Evolutionary conservation across 2,329 filamentous ascomycete genomes (phyloP).

Genomic region (Colletotrichum tropicicola): DNA sequence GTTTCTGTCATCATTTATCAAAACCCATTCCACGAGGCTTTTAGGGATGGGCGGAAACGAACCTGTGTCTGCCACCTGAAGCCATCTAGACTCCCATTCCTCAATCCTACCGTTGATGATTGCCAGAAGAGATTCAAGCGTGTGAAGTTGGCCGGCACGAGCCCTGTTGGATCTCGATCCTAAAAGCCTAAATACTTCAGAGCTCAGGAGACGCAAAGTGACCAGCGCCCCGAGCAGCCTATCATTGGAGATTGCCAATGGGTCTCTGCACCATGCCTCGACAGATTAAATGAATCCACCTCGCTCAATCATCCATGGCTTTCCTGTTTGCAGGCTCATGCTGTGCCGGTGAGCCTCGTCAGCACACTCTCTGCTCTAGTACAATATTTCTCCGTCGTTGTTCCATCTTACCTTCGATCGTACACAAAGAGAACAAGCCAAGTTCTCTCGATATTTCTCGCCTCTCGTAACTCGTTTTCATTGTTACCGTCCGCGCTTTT

Average conservation of each 20-base stretch:
- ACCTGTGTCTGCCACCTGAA: conserved; percentile 16
- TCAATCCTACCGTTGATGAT: conserved; percentile 36
- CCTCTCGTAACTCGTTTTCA: background rate
- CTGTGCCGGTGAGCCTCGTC: conserved; percentile 30
- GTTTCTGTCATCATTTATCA: conserved; percentile 20
- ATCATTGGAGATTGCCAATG: conserved; percentile 42
- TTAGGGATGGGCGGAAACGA: background rate
- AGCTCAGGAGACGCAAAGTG: conserved; percentile 44
- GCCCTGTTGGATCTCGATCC: conserved; percentile 28
- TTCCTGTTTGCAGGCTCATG: conserved; percentile 50
- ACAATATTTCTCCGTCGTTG: no score
- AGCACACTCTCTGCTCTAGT: no score
- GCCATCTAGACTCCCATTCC: conserved; percentile 35
- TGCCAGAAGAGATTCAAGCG: conserved; percentile 35
- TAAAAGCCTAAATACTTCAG: conserved; percentile 40
- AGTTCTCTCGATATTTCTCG: conserved; percentile 7
- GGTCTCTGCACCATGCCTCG: conserved; percentile 43
- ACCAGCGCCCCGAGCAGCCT: conserved; percentile 46
- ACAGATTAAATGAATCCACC: conserved; percentile 46
- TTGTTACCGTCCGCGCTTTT: background rate
- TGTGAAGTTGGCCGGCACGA: conserved; percentile 29
- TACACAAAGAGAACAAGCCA: conserved; percentile 20
- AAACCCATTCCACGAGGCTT: no score
- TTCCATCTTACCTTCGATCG: conserved; percentile 5
- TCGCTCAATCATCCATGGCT: conserved; percentile 51